Percentiles rank a stretch among this genome's conserved stretches.
Conservation (phyloP, 1,284 basidiomycete species). For the Phylloboletellus chloephorus region DNA sequence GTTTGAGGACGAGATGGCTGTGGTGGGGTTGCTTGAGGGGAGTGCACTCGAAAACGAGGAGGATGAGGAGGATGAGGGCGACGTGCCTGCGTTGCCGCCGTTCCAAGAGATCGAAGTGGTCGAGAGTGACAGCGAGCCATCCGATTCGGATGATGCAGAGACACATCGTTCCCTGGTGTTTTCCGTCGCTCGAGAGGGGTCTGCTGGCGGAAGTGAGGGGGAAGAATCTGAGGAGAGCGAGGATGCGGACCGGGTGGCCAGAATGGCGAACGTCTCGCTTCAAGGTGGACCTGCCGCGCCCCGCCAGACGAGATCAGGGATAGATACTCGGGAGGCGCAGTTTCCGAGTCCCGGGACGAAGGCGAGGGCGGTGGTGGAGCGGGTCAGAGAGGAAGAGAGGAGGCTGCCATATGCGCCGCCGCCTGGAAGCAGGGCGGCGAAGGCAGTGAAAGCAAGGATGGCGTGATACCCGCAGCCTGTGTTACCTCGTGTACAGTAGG, state of each 20-base stretch:
- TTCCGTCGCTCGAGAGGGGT: not conserved
- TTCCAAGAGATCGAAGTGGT: constrained; percentile 10
- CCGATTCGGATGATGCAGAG: constrained; percentile 30
- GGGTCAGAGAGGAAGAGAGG: constrained; percentile 4
- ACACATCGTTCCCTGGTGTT: constrained; percentile 20
- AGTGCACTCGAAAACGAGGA: not conserved
- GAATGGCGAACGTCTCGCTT: constrained; percentile 16
- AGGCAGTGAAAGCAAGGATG: not conserved
- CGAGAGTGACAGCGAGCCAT: constrained; percentile 14
- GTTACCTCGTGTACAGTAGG: too few relatives aligned
- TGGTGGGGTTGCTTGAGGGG: constrained; percentile 22
- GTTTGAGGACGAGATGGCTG: constrained; percentile 20
- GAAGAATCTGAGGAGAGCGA: constrained; percentile 3
- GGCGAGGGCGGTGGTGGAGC: constrained; percentile 17
- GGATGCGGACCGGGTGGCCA: constrained; percentile 14
- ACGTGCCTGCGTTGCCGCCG: constrained; percentile 2
- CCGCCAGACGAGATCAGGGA: constrained; percentile 8
- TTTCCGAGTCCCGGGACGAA: constrained; percentile 19
- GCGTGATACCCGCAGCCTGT: too few relatives aligned
- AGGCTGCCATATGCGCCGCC: constrained; percentile 10
- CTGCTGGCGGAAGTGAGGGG: not conserved
- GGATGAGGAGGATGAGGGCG: not conserved
- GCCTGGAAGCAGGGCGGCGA: constrained; percentile 11
- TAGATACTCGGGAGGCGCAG: not conserved
- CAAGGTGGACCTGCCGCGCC: constrained; percentile 3